These are phyloP conservation scores for Calonectria henricotiae DNA, from an alignment of 2,329 filamentous ascomycete species.

Conservation along the genomic window DNA sequence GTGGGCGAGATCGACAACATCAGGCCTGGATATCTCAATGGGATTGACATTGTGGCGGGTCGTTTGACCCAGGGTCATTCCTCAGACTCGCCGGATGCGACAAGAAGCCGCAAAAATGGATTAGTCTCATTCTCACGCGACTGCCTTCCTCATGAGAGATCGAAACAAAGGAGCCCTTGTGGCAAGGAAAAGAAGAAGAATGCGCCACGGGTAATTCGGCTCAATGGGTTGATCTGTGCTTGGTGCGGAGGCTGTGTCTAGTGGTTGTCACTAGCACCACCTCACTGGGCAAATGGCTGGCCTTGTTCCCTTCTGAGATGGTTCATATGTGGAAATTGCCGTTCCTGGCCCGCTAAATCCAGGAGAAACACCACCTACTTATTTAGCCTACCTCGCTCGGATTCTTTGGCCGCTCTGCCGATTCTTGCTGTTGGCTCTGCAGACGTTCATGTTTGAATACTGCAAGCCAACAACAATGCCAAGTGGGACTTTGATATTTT, in stretches of 20 bases:
- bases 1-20: not conserved
- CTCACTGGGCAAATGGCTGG: not conserved
- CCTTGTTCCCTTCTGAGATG: not conserved
- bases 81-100: not conserved
- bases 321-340: conserved; percentile 5
- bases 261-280: not conserved
- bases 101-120: not conserved
- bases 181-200: not conserved
- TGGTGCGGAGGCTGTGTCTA: conserved; percentile 10
- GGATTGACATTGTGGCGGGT: conserved; percentile 9
- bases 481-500: not conserved
- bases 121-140: not conserved
- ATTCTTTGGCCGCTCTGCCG: not conserved
- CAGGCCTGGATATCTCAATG: not conserved
- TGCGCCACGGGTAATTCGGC: not conserved
- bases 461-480: not conserved
- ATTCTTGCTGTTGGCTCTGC: not conserved
- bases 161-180: not conserved
- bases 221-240: not conserved
- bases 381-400: not conserved
- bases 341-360: not conserved
- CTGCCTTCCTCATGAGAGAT: not conserved
- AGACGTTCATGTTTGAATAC: not conserved
- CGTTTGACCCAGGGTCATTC: not conserved
- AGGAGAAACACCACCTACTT: not conserved